A percentile compares a stretch with the other conserved stretches of the same genome.
These are phyloP conservation scores for Fraxinus quadrangulata DNA, from an alignment of 257 asterid species.

Conservation along the genomic window DNA sequence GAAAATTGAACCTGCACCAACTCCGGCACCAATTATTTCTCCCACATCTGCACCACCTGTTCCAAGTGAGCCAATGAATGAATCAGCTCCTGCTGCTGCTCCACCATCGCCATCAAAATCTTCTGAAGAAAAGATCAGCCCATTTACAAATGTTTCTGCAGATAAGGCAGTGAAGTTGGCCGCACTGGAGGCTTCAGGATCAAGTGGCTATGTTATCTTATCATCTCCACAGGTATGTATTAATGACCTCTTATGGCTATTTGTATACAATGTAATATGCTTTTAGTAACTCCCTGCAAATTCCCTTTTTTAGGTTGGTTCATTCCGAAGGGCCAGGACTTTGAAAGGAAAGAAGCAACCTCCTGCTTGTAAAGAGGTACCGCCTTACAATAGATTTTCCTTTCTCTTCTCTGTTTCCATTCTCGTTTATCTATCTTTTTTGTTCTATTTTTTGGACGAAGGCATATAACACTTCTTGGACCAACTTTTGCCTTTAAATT, in stretches of 20 bases:
- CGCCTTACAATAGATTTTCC: background rate
- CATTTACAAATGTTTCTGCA: constrained; percentile 54
- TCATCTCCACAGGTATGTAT: constrained; percentile 66
- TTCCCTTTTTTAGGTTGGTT: constrained; percentile 63
- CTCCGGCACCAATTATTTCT: constrained; percentile 45
- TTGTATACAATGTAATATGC: constrained; percentile 6
- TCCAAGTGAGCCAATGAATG: constrained; percentile 52
- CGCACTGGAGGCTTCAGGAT: constrained; percentile 65
- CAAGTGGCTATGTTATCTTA: constrained; percentile 59
- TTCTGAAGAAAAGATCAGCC: constrained; percentile 59
- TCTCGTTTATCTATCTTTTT: background rate
- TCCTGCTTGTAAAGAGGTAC: constrained; percentile 80
- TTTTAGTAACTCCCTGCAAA: constrained; percentile 23
- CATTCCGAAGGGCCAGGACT: constrained; percentile 63
- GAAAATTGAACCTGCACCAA: constrained; percentile 47
- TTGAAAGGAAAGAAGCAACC: constrained; percentile 65
- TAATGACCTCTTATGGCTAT: constrained; percentile 15
- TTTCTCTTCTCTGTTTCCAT: background rate
- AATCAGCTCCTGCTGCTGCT: constrained; percentile 43
- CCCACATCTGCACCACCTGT: constrained; percentile 47
- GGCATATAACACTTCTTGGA: constrained; percentile 1
- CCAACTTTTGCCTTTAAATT: background rate
- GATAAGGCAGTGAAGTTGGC: constrained; percentile 72
- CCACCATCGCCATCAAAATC: constrained; percentile 57
- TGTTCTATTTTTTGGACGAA: background rate